A percentile compares a stretch with the other conserved stretches of the same genome.
These are phyloP conservation scores for Aspergillus heteromorphus DNA, from an alignment of 495 filamentous ascomycete genomes.

Conservation along the genomic window DNA sequence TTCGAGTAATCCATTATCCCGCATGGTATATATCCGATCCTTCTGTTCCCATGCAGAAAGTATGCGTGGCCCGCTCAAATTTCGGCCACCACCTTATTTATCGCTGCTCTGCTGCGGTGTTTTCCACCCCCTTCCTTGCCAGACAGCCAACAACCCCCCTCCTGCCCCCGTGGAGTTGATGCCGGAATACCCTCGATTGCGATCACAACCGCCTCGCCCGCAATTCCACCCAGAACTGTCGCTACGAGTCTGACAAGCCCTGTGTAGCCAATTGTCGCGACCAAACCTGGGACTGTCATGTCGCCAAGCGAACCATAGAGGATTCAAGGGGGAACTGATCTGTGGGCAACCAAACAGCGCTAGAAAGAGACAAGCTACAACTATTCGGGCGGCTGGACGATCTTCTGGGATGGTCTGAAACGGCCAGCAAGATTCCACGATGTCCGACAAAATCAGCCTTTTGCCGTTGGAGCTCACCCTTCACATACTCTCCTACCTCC, in stretches of 20 bases:
- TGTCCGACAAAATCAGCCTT: slow-evolving; percentile 15
- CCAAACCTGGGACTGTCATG: neutral
- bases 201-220: neutral
- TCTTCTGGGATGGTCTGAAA: neutral
- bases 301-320: neutral
- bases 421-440: neutral
- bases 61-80: neutral
- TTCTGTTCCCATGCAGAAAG: neutral
- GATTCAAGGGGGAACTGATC: neutral
- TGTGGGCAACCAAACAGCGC: neutral
- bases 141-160: neutral
- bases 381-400: neutral
- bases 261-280: neutral
- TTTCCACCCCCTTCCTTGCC: neutral
- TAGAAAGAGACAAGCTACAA: neutral
- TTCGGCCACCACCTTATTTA: neutral
- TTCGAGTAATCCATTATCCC: too few relatives aligned
- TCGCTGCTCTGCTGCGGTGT: neutral
- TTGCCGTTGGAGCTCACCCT: slow-evolving; percentile 31
- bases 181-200: neutral
- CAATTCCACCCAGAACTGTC: too few relatives aligned
- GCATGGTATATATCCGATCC: neutral
- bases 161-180: neutral
- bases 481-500: slow-evolving; percentile 30
- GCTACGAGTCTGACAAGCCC: neutral